Evolutionary conservation across 2,329 filamentous ascomycete species (phyloP).

Genomic region (Curvularia sp.): DNA sequence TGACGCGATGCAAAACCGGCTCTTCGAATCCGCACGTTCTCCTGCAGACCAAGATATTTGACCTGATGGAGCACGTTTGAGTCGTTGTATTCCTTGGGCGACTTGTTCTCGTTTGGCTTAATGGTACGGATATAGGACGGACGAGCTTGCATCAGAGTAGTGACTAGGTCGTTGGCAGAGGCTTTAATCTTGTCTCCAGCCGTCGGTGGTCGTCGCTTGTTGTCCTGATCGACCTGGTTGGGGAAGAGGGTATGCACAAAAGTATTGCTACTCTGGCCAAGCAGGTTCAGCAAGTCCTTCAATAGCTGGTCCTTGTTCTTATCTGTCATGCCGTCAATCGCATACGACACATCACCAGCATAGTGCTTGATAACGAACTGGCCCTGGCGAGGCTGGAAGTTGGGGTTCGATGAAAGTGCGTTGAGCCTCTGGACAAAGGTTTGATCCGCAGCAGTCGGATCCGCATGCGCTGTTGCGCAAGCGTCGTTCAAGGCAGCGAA

Average conservation of each 20-base stretch:
- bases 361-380: constrained; percentile 99
- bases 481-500: constrained; percentile 98
- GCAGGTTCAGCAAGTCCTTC: constrained; percentile 89
- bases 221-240: constrained; percentile 91
- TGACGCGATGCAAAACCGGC: constrained; percentile 97
- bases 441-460: constrained; percentile 90
- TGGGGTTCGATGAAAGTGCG: constrained; percentile 83
- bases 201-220: constrained; percentile 90
- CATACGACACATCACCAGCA: constrained; percentile 94
- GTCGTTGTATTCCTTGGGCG: constrained; percentile 87
- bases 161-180: constrained; percentile 92
- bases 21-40: constrained; percentile 96
- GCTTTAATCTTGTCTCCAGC: constrained; percentile 95
- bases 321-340: constrained; percentile 95
- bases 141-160: constrained; percentile 95
- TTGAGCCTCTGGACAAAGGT: constrained; percentile 95
- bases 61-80: constrained; percentile 96
- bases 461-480: constrained; percentile 96
- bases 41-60: constrained; percentile 98
- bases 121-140: constrained; percentile 99
- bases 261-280: constrained; percentile 80
- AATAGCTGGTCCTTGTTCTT: constrained; percentile 99
- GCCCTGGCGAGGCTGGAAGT: constrained; percentile 89
- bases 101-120: constrained; percentile 99
- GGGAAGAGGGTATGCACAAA: constrained; percentile 93